Evolutionary conservation across 192 early-diverging fungal species (phyloP).

Genomic region (Endogone sp.): DNA sequence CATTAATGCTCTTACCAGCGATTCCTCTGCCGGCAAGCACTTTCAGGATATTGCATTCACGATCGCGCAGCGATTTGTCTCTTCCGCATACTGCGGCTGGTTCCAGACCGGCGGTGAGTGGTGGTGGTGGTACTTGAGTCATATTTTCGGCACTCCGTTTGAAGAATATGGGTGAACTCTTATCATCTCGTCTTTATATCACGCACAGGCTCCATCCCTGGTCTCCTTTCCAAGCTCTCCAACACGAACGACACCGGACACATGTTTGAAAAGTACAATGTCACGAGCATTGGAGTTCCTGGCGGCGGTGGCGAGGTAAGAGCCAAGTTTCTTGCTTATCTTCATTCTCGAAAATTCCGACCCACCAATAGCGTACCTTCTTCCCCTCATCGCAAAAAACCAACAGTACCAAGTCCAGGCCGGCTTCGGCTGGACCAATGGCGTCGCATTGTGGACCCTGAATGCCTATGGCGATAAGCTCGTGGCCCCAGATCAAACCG

Average conservation of each 20-base stretch:
- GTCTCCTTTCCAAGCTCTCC: conserved; percentile 32
- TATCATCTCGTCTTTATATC: too few relatives aligned
- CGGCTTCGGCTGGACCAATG: conserved; percentile 81
- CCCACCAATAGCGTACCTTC: not conserved
- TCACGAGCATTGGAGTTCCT: conserved; percentile 33
- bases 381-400: not conserved
- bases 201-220: conserved; percentile 43
- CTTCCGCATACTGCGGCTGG: conserved; percentile 65
- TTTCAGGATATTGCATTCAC: conserved; percentile 16
- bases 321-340: not conserved
- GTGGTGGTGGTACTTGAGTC: too few relatives aligned
- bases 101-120: conserved; percentile 50
- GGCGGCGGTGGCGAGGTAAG: conserved; percentile 62
- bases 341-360: not conserved
- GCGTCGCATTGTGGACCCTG: conserved; percentile 61
- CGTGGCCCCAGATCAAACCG: too few relatives aligned
- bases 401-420: conserved; percentile 49
- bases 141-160: too few relatives aligned
- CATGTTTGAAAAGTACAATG: conserved; percentile 76
- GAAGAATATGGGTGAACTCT: too few relatives aligned
- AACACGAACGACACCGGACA: conserved; percentile 50
- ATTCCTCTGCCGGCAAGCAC: not conserved
- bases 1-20: conserved; percentile 2
- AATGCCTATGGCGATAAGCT: conserved; percentile 25
- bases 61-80: conserved; percentile 49